Conservation (phyloP, 768 basidiomycete genomes). For the Macrolepiota fuliginosa region DNA sequence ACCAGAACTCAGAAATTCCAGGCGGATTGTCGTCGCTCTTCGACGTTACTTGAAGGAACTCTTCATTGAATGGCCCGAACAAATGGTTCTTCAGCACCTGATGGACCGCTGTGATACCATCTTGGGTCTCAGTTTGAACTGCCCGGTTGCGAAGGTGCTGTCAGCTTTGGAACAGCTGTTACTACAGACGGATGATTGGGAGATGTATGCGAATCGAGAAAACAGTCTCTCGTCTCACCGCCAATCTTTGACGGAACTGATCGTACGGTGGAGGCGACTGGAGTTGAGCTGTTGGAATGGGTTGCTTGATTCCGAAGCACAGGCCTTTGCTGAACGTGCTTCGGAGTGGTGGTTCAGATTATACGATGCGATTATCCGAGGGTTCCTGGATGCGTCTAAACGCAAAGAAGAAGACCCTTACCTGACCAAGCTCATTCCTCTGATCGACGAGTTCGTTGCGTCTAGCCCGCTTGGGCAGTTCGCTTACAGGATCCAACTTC, state of each 20-base stretch:
- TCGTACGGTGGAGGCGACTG: slow-evolving; percentile 87
- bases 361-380: slow-evolving; percentile 75
- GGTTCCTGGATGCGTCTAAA: slow-evolving; percentile 44
- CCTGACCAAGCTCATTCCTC: slow-evolving; percentile 63
- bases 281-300: slow-evolving; percentile 87
- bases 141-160: slow-evolving; percentile 80
- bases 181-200: slow-evolving; percentile 92
- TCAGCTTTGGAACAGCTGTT: slow-evolving; percentile 83
- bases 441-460: slow-evolving; percentile 78
- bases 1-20: slow-evolving; percentile 62
- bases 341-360: slow-evolving; percentile 88
- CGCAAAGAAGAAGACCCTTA: slow-evolving; percentile 42
- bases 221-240: slow-evolving; percentile 75
- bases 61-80: slow-evolving; percentile 89
- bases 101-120: slow-evolving; percentile 66
- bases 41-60: slow-evolving; percentile 51
- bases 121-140: slow-evolving; percentile 55
- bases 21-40: slow-evolving; percentile 48
- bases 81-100: slow-evolving; percentile 93
- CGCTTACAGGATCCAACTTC: slow-evolving; percentile 57
- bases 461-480: slow-evolving; percentile 86
- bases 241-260: slow-evolving; percentile 61
- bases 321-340: slow-evolving; percentile 45
- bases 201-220: slow-evolving; percentile 89
- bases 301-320: slow-evolving; percentile 71